Evolutionary conservation across 1,284 basidiomycete species (phyloP).

Genomic region (Salmacisia buchloeana): DNA sequence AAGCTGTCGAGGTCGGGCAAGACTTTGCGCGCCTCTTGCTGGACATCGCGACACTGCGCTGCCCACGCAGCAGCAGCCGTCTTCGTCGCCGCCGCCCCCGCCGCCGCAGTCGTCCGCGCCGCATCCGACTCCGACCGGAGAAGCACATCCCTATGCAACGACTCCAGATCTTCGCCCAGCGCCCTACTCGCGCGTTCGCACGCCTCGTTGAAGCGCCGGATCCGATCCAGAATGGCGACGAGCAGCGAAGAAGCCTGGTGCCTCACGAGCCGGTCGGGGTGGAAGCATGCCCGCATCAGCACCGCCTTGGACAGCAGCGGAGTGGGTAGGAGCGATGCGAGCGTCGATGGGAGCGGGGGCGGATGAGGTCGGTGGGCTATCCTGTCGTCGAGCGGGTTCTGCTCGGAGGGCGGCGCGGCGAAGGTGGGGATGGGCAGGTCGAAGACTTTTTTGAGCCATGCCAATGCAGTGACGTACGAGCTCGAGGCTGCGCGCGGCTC

Average conservation of each 20-base stretch:
- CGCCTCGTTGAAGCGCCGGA: slow-evolving; percentile 19
- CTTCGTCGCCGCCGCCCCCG: slow-evolving; percentile 59
- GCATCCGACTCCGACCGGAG: slow-evolving; percentile 50
- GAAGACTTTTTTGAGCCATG: slow-evolving; percentile 71
- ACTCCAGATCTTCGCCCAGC: slow-evolving; percentile 58
- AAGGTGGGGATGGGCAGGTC: slow-evolving; percentile 65
- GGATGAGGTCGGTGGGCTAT: slow-evolving; percentile 61
- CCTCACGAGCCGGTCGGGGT: slow-evolving; percentile 64
- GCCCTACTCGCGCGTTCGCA: slow-evolving; percentile 54
- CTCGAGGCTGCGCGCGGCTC: slow-evolving; percentile 75
- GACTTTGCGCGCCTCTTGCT: slow-evolving; percentile 67
- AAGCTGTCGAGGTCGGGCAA: slow-evolving; percentile 79
- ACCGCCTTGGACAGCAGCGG: slow-evolving; percentile 50
- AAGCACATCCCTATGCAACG: slow-evolving; percentile 57
- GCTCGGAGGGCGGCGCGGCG: background rate
- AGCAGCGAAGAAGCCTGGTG: slow-evolving; percentile 73
- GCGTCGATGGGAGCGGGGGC: slow-evolving; percentile 63
- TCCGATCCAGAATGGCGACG: slow-evolving; percentile 27
- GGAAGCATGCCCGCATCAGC: slow-evolving; percentile 64
- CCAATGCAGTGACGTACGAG: slow-evolving; percentile 80
- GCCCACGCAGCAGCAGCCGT: slow-evolving; percentile 58
- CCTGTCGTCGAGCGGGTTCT: background rate
- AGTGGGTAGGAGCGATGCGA: slow-evolving; percentile 49
- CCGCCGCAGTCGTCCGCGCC: slow-evolving; percentile 56
- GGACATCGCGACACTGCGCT: slow-evolving; percentile 61